These are phyloP conservation scores for Sporisorium scitamineum DNA, from an alignment of 1,284 basidiomycete species.

Conservation along the genomic window DNA sequence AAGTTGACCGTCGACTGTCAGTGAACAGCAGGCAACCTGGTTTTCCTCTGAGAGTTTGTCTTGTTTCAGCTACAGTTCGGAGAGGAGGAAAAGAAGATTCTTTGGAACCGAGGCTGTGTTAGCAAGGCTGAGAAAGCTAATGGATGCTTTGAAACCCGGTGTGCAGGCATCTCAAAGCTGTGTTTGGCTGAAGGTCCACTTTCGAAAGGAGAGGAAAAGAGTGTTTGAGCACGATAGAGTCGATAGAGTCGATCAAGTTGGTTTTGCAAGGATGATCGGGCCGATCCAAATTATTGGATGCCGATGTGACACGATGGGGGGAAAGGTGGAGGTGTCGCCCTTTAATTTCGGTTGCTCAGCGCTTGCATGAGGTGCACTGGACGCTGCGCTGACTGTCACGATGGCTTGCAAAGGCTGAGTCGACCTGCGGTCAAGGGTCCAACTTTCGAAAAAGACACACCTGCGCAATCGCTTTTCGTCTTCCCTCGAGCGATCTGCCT, in stretches of 20 bases:
- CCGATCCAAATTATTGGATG: not conserved
- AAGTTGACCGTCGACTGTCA: not conserved
- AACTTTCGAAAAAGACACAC: not conserved
- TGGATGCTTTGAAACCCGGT: no score
- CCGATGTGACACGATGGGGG: not conserved
- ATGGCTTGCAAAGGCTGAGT: not conserved
- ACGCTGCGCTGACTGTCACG: not conserved
- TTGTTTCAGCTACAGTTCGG: not conserved
- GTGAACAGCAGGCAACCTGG: not conserved
- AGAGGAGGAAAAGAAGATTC: slow-evolving; percentile 16
- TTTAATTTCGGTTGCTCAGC: not conserved
- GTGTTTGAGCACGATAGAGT: not conserved
- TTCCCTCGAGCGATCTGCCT: not conserved
- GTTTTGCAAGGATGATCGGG: not conserved
- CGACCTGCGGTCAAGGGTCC: slow-evolving; percentile 10
- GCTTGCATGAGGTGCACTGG: not conserved
- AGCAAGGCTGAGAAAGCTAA: not conserved
- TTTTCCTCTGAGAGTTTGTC: no score
- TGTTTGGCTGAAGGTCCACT: no score
- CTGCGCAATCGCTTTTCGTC: not conserved
- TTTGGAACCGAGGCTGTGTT: slow-evolving; percentile 37
- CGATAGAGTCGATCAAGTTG: no score
- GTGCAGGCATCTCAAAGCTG: not conserved
- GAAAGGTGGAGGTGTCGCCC: not conserved
- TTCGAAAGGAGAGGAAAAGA: no score